Percentiles rank a stretch among this genome's conserved stretches.
These are phyloP conservation scores for Plasmodium yoelii DNA, from an alignment of 169 alveolate genomes.

Conservation along the genomic window DNA sequence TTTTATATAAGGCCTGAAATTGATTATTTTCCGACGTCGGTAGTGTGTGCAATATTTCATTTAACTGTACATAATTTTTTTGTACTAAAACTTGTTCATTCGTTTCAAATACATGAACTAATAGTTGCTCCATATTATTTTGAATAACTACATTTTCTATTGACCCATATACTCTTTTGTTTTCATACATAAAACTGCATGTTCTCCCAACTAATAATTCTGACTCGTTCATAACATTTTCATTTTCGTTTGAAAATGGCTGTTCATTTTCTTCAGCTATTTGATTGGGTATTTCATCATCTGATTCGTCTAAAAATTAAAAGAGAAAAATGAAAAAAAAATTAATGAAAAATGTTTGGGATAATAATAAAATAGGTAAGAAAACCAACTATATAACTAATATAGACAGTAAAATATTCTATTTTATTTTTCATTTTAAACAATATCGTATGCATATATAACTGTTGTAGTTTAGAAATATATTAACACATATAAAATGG, in stretches of 20 bases:
- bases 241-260: not conserved
- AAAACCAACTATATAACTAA: too few species aligned
- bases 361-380: too few species aligned
- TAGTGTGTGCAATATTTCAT: conserved; percentile 29
- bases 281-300: conserved; percentile 4
- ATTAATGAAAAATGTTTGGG: not conserved
- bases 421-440: too few species aligned
- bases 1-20: conserved; percentile 62
- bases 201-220: conserved; percentile 50
- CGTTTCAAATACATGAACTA: conserved; percentile 40
- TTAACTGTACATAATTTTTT: conserved; percentile 42
- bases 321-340: not conserved
- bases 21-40: conserved; percentile 36
- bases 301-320: conserved; percentile 9
- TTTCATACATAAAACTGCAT: conserved; percentile 58
- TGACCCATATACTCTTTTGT: conserved; percentile 40
- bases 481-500: too few species aligned
- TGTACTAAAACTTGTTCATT: conserved; percentile 34
- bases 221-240: conserved; percentile 28
- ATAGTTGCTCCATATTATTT: conserved; percentile 26
- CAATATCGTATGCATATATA: not conserved
- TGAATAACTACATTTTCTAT: conserved; percentile 43
- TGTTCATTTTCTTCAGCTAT: conserved; percentile 15
- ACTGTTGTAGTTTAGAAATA: too few species aligned
- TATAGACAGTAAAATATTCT: too few species aligned